Percentiles rank a stretch among this genome's conserved stretches.
These are phyloP conservation scores for Hypoxylon sp. DNA, from an alignment of 2,329 filamentous ascomycete species.

Conservation along the genomic window DNA sequence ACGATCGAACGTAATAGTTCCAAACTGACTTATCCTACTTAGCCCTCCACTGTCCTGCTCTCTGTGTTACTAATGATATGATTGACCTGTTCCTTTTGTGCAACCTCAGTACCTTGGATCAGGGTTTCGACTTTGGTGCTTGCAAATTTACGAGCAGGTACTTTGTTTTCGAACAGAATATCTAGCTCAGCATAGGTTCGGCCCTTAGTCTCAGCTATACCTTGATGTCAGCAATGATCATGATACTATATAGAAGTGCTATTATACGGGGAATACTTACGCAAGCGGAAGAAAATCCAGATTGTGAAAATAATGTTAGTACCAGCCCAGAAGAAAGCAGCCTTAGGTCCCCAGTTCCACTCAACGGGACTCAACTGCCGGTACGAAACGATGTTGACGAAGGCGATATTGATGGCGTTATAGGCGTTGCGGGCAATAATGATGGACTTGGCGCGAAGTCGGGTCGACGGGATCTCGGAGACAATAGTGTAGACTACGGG, in stretches of 20 bases:
- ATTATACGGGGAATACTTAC: constrained; percentile 54
- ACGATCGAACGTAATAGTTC: neutral
- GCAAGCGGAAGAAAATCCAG: constrained; percentile 62
- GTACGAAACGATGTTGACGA: constrained; percentile 58
- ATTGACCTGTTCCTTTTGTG: constrained; percentile 51
- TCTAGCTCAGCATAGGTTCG: constrained; percentile 66
- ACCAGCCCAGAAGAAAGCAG: constrained; percentile 57
- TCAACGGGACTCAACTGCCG: constrained; percentile 57
- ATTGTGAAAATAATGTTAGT: constrained; percentile 59
- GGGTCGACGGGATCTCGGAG: constrained; percentile 62
- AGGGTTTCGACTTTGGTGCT: constrained; percentile 52
- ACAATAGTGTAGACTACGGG: constrained; percentile 65
- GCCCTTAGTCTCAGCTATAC: constrained; percentile 55
- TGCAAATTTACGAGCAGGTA: constrained; percentile 57
- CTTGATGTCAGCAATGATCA: constrained; percentile 1
- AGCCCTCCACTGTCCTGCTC: neutral
- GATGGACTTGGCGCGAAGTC: constrained; percentile 63
- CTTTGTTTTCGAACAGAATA: constrained; percentile 60
- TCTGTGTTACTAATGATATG: constrained; percentile 34
- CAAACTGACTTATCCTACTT: neutral
- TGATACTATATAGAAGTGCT: neutral
- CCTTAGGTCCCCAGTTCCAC: constrained; percentile 59
- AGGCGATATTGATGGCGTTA: constrained; percentile 60
- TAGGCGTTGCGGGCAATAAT: constrained; percentile 62
- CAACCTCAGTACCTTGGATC: constrained; percentile 49